Base-by-base conservation (phyloP, 495 filamentous ascomycete genomes). In the Penicillium silybi region DNA sequence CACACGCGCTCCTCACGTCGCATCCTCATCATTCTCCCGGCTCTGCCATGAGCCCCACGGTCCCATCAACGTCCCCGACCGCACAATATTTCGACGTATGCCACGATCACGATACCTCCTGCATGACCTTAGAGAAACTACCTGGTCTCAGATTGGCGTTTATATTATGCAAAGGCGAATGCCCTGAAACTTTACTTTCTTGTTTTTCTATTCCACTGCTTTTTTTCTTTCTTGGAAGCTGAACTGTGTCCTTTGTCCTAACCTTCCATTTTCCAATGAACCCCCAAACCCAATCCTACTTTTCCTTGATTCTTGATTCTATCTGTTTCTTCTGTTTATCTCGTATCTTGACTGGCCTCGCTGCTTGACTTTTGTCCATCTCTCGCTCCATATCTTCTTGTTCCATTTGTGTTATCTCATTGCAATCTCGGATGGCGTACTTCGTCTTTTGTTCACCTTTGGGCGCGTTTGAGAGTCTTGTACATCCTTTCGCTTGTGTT, bases 21-120 rank as follows among this genome's bases (percentile, higher is more conserved):
- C 61, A 44, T 22, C 35, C 20, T 44, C 29, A 38, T 53, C 41
- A 44, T 37, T 53, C 47, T 38, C 42, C 50, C 45, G 52, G 50
- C 53, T 56, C 58, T 42, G 46, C 27, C 52, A 26, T 22, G 48
- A 54, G 46, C 48, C 52, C 46, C 32, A 58, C 55, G 54, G 58
- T 59, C 55, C 47, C 46, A 26, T 50, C 11, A 22, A 61, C 61
- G 43, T 56, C 16, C 50, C 66, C 64, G 62, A 65, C 64, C 64
- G 68, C 57, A 56, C 63, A 65, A 60, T 37, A 48, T 58, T 60
- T 34, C 65, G 56, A 72, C 66, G 66, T 66, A 71, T 68, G 69
- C 68, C 69, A 73, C 64, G 70, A 73, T 73, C 70, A 75, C 61
- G 72, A 75, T 69, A 70, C 64, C 64, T 66, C 58, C 64, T 69